Conservation (phyloP, 768 basidiomycete species). For the Xerocomellus intermedius region DNA sequence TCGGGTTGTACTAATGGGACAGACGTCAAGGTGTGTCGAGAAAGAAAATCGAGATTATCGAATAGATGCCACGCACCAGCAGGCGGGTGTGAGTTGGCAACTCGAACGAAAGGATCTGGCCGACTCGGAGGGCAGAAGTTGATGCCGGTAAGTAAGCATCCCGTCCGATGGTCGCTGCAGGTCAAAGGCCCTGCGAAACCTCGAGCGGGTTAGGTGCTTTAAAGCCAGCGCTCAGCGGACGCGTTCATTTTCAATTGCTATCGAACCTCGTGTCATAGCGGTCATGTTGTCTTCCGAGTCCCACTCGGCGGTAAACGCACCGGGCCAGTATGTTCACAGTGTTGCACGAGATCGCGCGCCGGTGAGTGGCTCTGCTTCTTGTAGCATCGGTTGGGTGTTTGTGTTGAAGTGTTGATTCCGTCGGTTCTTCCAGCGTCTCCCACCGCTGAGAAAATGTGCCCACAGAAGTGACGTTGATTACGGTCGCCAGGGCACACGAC, state of each 20-base stretch:
- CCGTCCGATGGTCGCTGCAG: not conserved
- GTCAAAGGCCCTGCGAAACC: conserved; percentile 8
- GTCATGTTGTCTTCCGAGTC: conserved; percentile 1
- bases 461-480: not conserved
- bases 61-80: not conserved
- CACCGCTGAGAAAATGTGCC: not conserved
- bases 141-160: conserved; percentile 8
- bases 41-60: not conserved
- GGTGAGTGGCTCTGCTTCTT: conserved; percentile 10
- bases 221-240: not conserved
- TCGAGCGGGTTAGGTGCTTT: conserved; percentile 1
- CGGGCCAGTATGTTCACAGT: not conserved
- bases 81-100: not conserved
- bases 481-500: not conserved
- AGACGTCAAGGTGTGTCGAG: not conserved
- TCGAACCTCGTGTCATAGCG: not conserved
- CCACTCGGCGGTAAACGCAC: not conserved
- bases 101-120: not conserved
- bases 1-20: not conserved
- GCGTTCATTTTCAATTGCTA: not conserved
- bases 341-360: not conserved
- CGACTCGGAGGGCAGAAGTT: not conserved
- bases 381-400: not conserved
- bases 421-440: not conserved
- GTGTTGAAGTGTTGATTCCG: conserved; percentile 2